phyloP scores from a whole-genome alignment of 2,329 filamentous ascomycete genomes.

The Colletotrichum sp. region DNA sequence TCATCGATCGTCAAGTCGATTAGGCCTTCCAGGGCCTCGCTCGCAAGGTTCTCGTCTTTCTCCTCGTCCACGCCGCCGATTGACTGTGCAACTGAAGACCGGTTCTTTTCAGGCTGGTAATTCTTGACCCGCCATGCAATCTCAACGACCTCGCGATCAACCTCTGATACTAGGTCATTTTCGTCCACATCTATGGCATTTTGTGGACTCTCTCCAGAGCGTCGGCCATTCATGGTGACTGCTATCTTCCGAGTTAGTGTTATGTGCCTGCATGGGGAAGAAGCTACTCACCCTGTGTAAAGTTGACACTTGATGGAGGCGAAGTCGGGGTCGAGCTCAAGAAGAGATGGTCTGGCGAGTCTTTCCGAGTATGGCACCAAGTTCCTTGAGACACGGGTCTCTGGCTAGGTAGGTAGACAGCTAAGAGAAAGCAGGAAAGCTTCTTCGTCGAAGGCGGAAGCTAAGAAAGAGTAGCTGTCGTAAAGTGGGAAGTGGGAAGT shows the following conservation, averaged over 20 bases:
- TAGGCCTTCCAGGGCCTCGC: constrained; percentile 26
- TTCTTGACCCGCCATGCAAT: neutral
- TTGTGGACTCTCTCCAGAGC: neutral
- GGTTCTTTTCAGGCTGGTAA: neutral
- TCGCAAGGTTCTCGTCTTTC: constrained; percentile 15
- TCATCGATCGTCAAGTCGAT: constrained; percentile 39
- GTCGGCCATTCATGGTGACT: neutral
- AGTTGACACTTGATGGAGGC: neutral
- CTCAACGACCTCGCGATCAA: neutral
- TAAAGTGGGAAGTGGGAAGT: neutral
- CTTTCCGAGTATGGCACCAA: neutral
- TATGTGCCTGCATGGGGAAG: neutral
- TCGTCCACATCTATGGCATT: neutral
- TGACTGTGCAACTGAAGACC: neutral
- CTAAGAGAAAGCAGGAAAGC: neutral
- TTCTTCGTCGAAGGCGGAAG: neutral
- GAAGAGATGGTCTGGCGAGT: neutral
- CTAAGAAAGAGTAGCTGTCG: neutral
- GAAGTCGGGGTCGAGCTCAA: neutral
- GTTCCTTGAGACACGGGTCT: neutral
- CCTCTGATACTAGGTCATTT: neutral
- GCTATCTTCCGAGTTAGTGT: neutral
- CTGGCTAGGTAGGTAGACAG: neutral
- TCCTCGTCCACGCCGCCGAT: constrained; percentile 4
- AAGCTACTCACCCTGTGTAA: neutral